Base-by-base conservation (phyloP, 2,329 filamentous ascomycete species). In the Arthrinium phaeospermum region DNA sequence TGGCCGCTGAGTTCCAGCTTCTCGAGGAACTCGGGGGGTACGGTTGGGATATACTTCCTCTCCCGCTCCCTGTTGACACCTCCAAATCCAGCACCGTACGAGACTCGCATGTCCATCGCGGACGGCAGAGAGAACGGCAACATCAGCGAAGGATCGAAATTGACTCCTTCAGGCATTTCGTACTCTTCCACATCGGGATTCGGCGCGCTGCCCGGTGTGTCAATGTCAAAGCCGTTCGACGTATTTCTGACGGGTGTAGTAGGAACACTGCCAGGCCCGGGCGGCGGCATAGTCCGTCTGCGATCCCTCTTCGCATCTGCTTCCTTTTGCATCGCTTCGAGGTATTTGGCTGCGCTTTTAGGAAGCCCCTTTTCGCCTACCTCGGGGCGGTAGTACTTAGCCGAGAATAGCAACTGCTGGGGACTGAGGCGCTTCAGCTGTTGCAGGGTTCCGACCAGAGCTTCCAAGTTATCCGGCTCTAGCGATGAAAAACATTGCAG, bases 401-500 rank as follows among this genome's bases (percentile, higher is more conserved):
- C 95, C 12, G 95, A 91, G 80, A 98, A 96, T 51, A 98, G 91
- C 57, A 99, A 88, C 81, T 99, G 96, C 79, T 95, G 93, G 0
- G 95, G 93, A 37, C 91, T 95, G 68, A 99, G 86, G 53, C 92
- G 89, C 75, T 94, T 95, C 53, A 99, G 87, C 81, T 98, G 96
- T 79, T 98, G 92, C 30, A 98, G 84, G 0, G 96, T 99, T 22
- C 91, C 94, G 44, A 97, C 91, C 22, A 99, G 88, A 3, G 94
- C 94, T 79, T 98, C 95, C 49, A 96, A 86, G 79, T 98, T 95
- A 79, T 98, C 95, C 14, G 86, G 84, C 6, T 91, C 94, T 4
- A 98, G 88, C 0, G 95, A 98, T 1, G 96, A 98, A 82, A 98
- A 98, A 82, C 95, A 98, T 81, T 99, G 96, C 47, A 99, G 86